phyloP scores from a whole-genome alignment of 2,329 filamentous ascomycete species.

The Colletotrichum cordylinicola region DNA sequence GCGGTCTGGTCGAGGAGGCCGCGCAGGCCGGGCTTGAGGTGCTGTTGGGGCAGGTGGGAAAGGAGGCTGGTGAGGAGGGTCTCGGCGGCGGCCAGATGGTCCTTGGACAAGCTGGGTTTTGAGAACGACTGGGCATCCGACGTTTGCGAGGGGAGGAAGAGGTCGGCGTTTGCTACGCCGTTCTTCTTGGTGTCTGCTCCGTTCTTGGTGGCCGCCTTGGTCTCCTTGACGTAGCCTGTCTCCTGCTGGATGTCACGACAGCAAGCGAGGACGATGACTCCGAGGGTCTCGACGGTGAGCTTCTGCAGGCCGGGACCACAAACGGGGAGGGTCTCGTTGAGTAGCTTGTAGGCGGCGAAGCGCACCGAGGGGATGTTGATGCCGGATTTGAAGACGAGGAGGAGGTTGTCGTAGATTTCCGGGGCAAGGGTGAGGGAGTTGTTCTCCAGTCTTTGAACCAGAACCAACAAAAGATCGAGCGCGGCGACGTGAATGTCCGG shows the following conservation, averaged over 20 bases:
- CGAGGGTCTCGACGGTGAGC: constrained; percentile 66
- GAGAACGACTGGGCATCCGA: constrained; percentile 35
- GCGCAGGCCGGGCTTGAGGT: constrained; percentile 74
- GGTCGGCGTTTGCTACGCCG: constrained; percentile 69
- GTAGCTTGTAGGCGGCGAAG: constrained; percentile 62
- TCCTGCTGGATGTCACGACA: constrained; percentile 75
- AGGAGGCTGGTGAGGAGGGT: constrained; percentile 69
- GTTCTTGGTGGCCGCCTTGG: constrained; percentile 33
- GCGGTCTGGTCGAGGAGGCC: constrained; percentile 82
- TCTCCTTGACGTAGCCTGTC: constrained; percentile 51
- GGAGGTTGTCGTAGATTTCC: constrained; percentile 72
- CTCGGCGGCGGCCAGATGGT: constrained; percentile 62
- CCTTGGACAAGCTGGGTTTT: constrained; percentile 44
- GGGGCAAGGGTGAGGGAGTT: constrained; percentile 65
- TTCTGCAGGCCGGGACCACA: constrained; percentile 73
- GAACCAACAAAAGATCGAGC: constrained; percentile 64
- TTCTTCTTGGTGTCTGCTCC: constrained; percentile 41
- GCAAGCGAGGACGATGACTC: constrained; percentile 67
- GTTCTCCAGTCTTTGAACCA: constrained; percentile 64
- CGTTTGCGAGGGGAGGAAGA: constrained; percentile 63
- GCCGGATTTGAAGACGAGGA: constrained; percentile 71
- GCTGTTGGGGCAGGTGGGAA: constrained; percentile 66
- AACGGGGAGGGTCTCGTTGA: constrained; percentile 62
- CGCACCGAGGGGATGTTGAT: constrained; percentile 62
- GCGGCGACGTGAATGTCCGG: constrained; percentile 77